A percentile compares a stretch with the other conserved stretches of the same genome.
Conservation (phyloP, 257 asterid species). For the Dorcoceras hygrometricum region DNA sequence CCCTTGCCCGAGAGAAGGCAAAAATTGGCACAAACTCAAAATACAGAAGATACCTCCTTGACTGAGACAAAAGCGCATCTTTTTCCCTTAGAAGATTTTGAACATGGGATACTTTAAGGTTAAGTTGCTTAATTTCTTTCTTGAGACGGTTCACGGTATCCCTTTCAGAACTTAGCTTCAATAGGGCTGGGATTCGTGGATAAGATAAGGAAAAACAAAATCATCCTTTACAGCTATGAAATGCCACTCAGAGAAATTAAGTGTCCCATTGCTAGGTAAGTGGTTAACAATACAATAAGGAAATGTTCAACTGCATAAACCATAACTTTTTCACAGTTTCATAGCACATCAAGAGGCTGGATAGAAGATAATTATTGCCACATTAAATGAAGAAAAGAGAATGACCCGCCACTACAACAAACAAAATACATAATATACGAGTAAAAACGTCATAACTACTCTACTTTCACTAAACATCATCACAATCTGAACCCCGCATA, state of each 20-base stretch:
- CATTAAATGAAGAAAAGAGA: background rate
- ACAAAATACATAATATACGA: background rate
- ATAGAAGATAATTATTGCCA: background rate
- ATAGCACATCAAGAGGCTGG: background rate
- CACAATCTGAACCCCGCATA: background rate
- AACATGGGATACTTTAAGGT: constrained; percentile 64
- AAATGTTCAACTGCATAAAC: constrained; percentile 1
- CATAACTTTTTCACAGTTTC: background rate
- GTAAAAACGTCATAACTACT: background rate
- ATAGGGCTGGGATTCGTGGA: constrained; percentile 87
- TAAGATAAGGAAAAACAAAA: constrained; percentile 64
- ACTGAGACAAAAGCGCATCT: constrained; percentile 50
- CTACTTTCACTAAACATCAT: background rate
- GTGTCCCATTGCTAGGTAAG: background rate
- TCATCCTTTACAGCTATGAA: background rate
- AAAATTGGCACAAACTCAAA: constrained; percentile 18
- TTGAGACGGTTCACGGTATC: constrained; percentile 62
- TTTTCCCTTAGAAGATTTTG: constrained; percentile 68
- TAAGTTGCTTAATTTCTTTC: constrained; percentile 76
- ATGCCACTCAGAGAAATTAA: constrained; percentile 22
- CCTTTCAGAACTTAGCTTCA: constrained; percentile 87
- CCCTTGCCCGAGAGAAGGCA: constrained; percentile 4
- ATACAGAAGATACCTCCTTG: constrained; percentile 49
- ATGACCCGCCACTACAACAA: background rate
- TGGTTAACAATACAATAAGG: constrained; percentile 7